These are phyloP conservation scores for Caryopteris hybrid DNA, from an alignment of 305 asterid genomes.

Conservation along the genomic window DNA sequence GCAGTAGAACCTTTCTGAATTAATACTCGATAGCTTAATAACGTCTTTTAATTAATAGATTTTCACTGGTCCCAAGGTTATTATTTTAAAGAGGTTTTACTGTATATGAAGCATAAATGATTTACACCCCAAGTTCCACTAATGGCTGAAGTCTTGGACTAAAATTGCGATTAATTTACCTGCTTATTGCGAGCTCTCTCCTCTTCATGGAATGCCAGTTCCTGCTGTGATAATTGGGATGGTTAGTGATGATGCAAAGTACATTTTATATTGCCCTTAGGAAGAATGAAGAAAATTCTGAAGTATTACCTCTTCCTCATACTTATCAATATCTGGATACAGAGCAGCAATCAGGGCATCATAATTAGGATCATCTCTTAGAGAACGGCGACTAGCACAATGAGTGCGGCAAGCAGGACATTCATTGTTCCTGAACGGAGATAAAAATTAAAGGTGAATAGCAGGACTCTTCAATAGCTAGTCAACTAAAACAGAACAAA, in stretches of 20 bases:
- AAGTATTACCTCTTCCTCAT: conserved; percentile 79
- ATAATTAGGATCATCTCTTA: conserved; percentile 97
- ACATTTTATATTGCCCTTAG: conserved; percentile 5
- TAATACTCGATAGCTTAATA: too few species aligned
- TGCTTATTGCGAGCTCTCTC: conserved; percentile 88
- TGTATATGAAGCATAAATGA: conserved; percentile 6
- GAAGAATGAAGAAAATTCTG: conserved; percentile 12
- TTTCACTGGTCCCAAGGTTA: too few species aligned
- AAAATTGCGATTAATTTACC: conserved; percentile 28
- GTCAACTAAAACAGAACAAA: conserved; percentile 20
- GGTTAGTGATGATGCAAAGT: conserved; percentile 17
- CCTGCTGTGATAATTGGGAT: conserved; percentile 44
- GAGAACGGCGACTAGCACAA: conserved; percentile 96
- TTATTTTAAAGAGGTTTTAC: too few species aligned
- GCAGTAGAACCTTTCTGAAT: too few species aligned
- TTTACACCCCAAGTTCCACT: background rate
- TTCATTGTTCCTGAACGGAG: conserved; percentile 73
- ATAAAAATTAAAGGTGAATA: conserved; percentile 9
- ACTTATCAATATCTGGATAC: conserved; percentile 92
- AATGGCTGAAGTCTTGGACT: background rate
- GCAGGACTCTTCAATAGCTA: conserved; percentile 14
- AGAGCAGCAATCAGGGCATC: conserved; percentile 79
- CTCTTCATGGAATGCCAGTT: conserved; percentile 90
- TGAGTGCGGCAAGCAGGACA: conserved; percentile 99
- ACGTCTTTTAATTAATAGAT: too few species aligned